These are phyloP conservation scores for Ascochyta lentis DNA, from an alignment of 2,329 filamentous ascomycete species.

Conservation along the genomic window DNA sequence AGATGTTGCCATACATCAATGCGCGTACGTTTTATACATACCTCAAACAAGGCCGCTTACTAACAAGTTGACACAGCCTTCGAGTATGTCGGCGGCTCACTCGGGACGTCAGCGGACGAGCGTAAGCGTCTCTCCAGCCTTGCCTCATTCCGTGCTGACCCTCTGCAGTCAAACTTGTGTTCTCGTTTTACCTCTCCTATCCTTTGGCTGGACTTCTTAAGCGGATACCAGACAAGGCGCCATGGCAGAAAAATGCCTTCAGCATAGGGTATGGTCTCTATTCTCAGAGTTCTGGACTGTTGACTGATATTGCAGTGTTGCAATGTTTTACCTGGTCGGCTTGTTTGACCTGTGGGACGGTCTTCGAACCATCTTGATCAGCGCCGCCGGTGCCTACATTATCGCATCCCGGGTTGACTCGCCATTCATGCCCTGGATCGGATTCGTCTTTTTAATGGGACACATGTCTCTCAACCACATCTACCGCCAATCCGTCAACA, in stretches of 20 bases:
- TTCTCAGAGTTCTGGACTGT: background rate
- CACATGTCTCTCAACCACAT: conserved; percentile 95
- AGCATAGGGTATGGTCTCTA: conserved; percentile 71
- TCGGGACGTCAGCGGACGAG: conserved; percentile 71
- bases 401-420: conserved; percentile 85
- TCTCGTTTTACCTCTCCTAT: conserved; percentile 89
- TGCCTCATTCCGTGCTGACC: conserved; percentile 18
- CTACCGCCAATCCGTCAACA: conserved; percentile 73
- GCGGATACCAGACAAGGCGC: conserved; percentile 83
- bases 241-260: conserved; percentile 86
- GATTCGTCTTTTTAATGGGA: conserved; percentile 91
- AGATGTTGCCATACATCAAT: conserved; percentile 71
- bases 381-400: conserved; percentile 78
- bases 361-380: conserved; percentile 78
- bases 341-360: conserved; percentile 93
- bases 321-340: conserved; percentile 89
- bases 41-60: conserved; percentile 5
- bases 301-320: conserved; percentile 61
- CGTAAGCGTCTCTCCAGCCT: conserved; percentile 51
- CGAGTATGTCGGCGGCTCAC: conserved; percentile 60
- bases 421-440: conserved; percentile 97
- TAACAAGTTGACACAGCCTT: conserved; percentile 59
- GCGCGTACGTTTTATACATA: conserved; percentile 56
- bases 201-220: conserved; percentile 89
- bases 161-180: conserved; percentile 85